Evolutionary conservation across 169 alveolate genomes (phyloP), one percentile per base, ranked within the genome.

Genomic region (Plasmodium vivax): DNA sequence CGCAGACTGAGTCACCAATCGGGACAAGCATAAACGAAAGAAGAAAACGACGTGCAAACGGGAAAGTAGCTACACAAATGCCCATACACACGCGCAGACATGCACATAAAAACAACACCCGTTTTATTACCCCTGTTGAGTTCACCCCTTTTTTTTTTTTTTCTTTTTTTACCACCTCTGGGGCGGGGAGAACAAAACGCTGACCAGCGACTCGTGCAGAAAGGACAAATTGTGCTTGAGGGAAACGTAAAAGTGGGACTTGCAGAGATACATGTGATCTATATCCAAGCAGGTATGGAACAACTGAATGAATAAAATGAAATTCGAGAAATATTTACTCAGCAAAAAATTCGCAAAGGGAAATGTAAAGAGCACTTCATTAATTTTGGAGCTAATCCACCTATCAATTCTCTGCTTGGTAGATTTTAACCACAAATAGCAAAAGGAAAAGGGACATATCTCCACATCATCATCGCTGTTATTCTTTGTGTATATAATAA

Each of bases 241-340:
- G 19, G 93, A 87, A 23, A 87, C 93, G 68, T 87, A 87, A 75
- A 87, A 87, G 36, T 87, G 93, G 7, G 93, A 87, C 68, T 87
- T 87, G 32, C 93, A 87, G 12, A 87, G 81, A 56, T 87, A 87
- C 93, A 87, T 87, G 47, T 87, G 93, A 87, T 87, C 93, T 54
- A 87, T 10, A 75, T 87, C 93, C 68, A 87, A 56, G 34, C 82
- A 87, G 51, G 72, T 87, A 16, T 79, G 87, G 56, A 87, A 87
- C 62, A 87, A 71, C 71, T 87, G 93, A 19, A 87, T 87, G 47
- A 87, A 87, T 74, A 87, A 56, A 56, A 87, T 34, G 38, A 87
- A 87, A 23, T 58, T 77, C 7, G 93, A 87, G 34, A 87, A 87
- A 75, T 87, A 87, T 87, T 87, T 87, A 87, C 93, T 87, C 27